phyloP scores from a whole-genome alignment of 75 land plant species.

The Picea sitchensis region DNA sequence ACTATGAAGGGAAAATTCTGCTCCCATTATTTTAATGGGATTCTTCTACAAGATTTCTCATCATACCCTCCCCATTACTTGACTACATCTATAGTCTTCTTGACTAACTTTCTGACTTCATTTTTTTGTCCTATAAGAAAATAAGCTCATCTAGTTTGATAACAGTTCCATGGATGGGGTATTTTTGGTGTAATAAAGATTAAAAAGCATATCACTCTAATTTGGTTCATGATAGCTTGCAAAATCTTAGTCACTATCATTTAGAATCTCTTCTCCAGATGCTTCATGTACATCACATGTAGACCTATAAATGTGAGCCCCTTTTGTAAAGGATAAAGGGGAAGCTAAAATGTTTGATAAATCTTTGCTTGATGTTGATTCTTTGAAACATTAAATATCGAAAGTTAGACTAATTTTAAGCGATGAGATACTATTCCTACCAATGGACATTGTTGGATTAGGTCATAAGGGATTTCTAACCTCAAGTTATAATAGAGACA shows the following conservation, averaged over 20 bases:
- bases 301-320: slow-evolving; percentile 56
- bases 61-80: neutral
- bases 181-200: slow-evolving; percentile 18
- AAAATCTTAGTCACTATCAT: slow-evolving; percentile 70
- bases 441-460: slow-evolving; percentile 41
- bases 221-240: slow-evolving; percentile 34
- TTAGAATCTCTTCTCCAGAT: slow-evolving; percentile 77
- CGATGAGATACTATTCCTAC: slow-evolving; percentile 25
- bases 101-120: neutral
- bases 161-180: neutral
- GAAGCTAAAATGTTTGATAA: slow-evolving; percentile 24
- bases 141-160: neutral
- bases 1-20: neutral
- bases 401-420: slow-evolving; percentile 68
- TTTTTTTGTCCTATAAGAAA: neutral
- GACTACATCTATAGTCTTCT: neutral
- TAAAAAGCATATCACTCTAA: slow-evolving; percentile 40
- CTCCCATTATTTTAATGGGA: neutral
- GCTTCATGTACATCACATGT: slow-evolving; percentile 91
- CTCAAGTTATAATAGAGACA: slow-evolving; percentile 72
- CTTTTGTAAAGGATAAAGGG: slow-evolving; percentile 19
- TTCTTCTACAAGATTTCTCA: neutral
- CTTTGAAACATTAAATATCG: slow-evolving; percentile 51
- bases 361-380: slow-evolving; percentile 50
- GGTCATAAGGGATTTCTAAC: slow-evolving; percentile 69